A percentile compares a stretch with the other conserved stretches of the same genome.
phyloP scores from a whole-genome alignment of 768 basidiomycete genomes.

The Phanerodontia chrysosporium region DNA sequence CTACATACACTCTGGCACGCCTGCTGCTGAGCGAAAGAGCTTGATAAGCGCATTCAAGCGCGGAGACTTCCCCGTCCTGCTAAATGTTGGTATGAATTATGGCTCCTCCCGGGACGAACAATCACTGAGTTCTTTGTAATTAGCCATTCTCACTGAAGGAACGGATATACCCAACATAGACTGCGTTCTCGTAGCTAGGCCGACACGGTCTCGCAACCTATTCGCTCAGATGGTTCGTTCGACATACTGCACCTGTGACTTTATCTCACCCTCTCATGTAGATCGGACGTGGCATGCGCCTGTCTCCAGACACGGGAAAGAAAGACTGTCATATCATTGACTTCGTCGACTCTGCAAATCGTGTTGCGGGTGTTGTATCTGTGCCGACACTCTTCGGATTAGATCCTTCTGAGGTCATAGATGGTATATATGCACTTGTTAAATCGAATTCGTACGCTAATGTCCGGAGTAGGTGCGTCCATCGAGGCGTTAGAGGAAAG shows the following conservation, averaged over 20 bases:
- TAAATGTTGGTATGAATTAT: constrained; percentile 72
- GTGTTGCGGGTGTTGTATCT: constrained; percentile 69
- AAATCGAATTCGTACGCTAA: background rate
- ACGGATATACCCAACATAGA: constrained; percentile 95
- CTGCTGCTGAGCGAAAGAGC: constrained; percentile 53
- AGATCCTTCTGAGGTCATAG: constrained; percentile 63
- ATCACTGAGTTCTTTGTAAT: background rate
- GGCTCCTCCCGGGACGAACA: background rate
- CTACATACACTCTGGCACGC: constrained; percentile 70
- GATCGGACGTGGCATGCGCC: constrained; percentile 91
- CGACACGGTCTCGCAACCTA: constrained; percentile 84
- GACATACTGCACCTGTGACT: background rate
- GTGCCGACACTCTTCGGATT: constrained; percentile 84
- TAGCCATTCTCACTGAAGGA: constrained; percentile 89
- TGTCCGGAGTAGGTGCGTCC: constrained; percentile 20
- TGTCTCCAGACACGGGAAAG: constrained; percentile 79
- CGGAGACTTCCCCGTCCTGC: constrained; percentile 76
- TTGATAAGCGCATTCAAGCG: constrained; percentile 64
- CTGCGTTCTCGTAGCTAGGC: constrained; percentile 82
- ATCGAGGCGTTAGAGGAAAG: constrained; percentile 44
- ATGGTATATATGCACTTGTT: constrained; percentile 39
- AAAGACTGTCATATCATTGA: constrained; percentile 85
- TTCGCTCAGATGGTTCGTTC: constrained; percentile 89
- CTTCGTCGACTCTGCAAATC: constrained; percentile 73
- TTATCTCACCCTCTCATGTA: constrained; percentile 28